Conservation (phyloP, 208 protist species). For the Sergeia podlipaevii region DNA sequence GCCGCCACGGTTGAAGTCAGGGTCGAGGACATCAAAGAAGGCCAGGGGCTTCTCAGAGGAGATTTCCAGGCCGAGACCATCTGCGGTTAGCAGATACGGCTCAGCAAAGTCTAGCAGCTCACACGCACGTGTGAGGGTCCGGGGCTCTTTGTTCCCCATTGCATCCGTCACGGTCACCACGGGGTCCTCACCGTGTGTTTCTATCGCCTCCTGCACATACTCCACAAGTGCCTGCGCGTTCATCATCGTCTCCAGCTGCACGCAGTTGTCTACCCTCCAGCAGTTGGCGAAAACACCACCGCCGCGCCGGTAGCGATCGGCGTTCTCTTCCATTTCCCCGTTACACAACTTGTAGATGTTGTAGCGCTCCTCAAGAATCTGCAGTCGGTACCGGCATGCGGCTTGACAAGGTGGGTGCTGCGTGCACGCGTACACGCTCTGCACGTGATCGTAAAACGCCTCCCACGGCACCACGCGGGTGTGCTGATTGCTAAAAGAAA, state of each 20-base stretch:
- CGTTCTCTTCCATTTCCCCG: slow-evolving; percentile 53
- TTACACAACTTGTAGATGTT: slow-evolving; percentile 92
- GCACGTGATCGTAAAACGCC: slow-evolving; percentile 70
- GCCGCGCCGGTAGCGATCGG: slow-evolving; percentile 50
- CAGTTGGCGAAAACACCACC: slow-evolving; percentile 86
- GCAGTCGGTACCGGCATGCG: slow-evolving; percentile 66
- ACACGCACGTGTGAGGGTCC: slow-evolving; percentile 52
- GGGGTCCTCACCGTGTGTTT: slow-evolving; percentile 72
- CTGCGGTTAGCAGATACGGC: slow-evolving; percentile 80
- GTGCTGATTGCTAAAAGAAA: slow-evolving; percentile 51
- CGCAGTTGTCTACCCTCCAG: slow-evolving; percentile 93
- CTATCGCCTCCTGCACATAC: slow-evolving; percentile 91
- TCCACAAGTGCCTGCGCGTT: slow-evolving; percentile 84
- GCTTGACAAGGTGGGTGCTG: slow-evolving; percentile 50
- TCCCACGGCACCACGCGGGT: slow-evolving; percentile 60
- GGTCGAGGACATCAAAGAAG: slow-evolving; percentile 97
- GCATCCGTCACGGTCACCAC: slow-evolving; percentile 21
- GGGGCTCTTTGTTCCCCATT: slow-evolving; percentile 12
- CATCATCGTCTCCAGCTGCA: slow-evolving; percentile 85
- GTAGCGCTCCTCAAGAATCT: slow-evolving; percentile 92
- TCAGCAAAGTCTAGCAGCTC: slow-evolving; percentile 66
- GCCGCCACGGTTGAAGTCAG: slow-evolving; percentile 93
- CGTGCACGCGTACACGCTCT: slow-evolving; percentile 30
- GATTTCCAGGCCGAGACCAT: slow-evolving; percentile 93
- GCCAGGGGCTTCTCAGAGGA: slow-evolving; percentile 76